Evolutionary conservation across 805 yeast species (phyloP).

Genomic region (Myxozyma vanderwaltii): DNA sequence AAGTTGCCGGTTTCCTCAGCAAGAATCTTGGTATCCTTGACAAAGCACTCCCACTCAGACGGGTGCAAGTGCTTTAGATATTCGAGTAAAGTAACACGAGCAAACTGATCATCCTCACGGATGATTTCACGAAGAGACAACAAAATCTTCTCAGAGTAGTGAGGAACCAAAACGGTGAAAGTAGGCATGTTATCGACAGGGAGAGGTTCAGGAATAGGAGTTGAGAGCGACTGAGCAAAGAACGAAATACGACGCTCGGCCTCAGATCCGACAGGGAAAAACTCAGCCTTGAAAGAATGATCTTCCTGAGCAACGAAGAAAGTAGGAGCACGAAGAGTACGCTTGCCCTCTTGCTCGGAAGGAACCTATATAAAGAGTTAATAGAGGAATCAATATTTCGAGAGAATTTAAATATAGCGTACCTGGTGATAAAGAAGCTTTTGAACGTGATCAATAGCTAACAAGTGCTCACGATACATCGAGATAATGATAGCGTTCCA

Average conservation of each 20-base stretch:
- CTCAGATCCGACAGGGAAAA: constrained; percentile 94
- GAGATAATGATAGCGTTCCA: constrained; percentile 99
- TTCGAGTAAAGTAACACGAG: constrained; percentile 91
- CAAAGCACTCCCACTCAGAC: constrained; percentile 96
- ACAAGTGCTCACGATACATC: constrained; percentile 98
- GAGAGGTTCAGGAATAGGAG: constrained; percentile 97
- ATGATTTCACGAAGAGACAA: constrained; percentile 93
- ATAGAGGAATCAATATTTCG: not conserved
- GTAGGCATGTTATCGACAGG: constrained; percentile 99
- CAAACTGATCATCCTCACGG: constrained; percentile 94
- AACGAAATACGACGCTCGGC: constrained; percentile 99
- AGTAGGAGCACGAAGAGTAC: constrained; percentile 98
- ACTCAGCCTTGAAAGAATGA: constrained; percentile 88
- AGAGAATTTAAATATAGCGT: not conserved
- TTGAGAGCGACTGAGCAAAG: constrained; percentile 98
- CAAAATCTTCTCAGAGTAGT: constrained; percentile 91
- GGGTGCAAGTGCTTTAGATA: constrained; percentile 94
- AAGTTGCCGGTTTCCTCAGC: constrained; percentile 88
- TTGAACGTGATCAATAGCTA: constrained; percentile 98
- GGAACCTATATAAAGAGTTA: constrained; percentile 59
- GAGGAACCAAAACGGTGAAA: constrained; percentile 95
- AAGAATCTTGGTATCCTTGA: constrained; percentile 89
- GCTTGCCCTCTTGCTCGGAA: constrained; percentile 95
- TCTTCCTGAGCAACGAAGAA: constrained; percentile 98
- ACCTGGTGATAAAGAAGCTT: constrained; percentile 90